Conservation (phyloP, 2,329 filamentous ascomycete genomes). For the Ceratocystis cacaofunesta region DNA sequence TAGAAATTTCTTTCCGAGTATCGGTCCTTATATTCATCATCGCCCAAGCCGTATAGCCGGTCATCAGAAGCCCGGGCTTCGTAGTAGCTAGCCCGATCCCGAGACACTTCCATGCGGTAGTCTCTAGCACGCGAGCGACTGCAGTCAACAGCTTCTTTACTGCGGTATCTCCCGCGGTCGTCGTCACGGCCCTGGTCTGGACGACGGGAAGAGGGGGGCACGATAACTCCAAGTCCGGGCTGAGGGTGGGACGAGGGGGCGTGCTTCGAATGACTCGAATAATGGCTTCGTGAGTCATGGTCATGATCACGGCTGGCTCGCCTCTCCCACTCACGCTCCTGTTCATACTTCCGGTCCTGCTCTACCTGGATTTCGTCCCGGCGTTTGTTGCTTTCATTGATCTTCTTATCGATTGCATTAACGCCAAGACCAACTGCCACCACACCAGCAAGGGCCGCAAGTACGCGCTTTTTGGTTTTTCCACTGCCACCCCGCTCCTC, state of each 20-base stretch:
- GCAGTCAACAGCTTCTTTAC: conserved; percentile 8
- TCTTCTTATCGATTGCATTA: conserved; percentile 33
- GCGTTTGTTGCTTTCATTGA: conserved; percentile 27
- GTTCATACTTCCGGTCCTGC: background rate
- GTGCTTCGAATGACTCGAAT: conserved; percentile 7
- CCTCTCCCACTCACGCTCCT: conserved; percentile 1
- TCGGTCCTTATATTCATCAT: conserved; percentile 11
- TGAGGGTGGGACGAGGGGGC: background rate
- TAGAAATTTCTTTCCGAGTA: conserved; percentile 12
- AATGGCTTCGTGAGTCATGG: background rate
- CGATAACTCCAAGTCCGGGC: background rate
- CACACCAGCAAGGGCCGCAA: conserved; percentile 39
- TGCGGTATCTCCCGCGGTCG: conserved; percentile 11
- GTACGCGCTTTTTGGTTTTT: conserved; percentile 24
- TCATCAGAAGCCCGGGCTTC: conserved; percentile 14
- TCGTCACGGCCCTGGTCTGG: background rate
- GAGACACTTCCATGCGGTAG: conserved; percentile 14
- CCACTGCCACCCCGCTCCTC: conserved; percentile 19
- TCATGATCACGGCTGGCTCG: background rate
- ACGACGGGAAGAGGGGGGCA: background rate
- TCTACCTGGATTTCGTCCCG: conserved; percentile 19
- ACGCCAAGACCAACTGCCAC: conserved; percentile 41
- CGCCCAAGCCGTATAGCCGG: conserved; percentile 4
- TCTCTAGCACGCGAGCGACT: conserved; percentile 13
- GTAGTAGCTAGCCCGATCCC: conserved; percentile 10